Percentiles rank a stretch among this genome's conserved stretches.
Evolutionary conservation across 495 filamentous ascomycete species (phyloP).

Genomic region (Neurospora terricola): DNA sequence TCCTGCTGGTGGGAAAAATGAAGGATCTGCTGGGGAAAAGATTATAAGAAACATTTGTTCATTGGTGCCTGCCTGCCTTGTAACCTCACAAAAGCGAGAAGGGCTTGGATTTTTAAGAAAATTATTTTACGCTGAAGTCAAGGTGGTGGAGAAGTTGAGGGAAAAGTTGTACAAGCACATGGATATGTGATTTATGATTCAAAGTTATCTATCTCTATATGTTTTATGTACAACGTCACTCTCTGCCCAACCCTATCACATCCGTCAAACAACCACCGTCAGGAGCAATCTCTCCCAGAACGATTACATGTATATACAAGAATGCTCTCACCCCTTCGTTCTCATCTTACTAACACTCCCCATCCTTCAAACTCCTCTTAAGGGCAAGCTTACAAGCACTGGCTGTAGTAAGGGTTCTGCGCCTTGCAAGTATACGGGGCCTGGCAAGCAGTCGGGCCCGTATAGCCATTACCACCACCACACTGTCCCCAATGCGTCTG

Average conservation of each 20-base stretch:
- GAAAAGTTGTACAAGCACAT: too few relatives aligned
- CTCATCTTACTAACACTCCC: background rate
- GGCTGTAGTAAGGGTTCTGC: constrained; percentile 31
- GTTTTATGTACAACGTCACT: background rate
- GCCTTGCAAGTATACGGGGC: constrained; percentile 30
- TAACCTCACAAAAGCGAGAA: too few relatives aligned
- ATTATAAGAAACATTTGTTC: too few relatives aligned
- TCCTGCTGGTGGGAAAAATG: too few relatives aligned
- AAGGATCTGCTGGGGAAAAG: too few relatives aligned
- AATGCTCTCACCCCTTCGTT: background rate
- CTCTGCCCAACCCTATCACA: background rate
- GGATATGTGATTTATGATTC: too few relatives aligned
- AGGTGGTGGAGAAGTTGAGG: too few relatives aligned
- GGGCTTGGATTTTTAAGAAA: too few relatives aligned
- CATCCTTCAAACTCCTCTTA: too few relatives aligned
- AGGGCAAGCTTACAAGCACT: constrained; percentile 27
- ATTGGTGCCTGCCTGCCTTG: too few relatives aligned
- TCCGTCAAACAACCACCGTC: background rate
- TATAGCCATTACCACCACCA: constrained; percentile 31
- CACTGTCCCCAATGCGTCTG: constrained; percentile 31
- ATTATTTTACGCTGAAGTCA: too few relatives aligned
- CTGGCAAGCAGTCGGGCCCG: constrained; percentile 29
- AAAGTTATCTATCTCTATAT: too few relatives aligned
- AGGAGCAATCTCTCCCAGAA: background rate
- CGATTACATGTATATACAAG: background rate